A percentile compares a stretch with the other conserved stretches of the same genome.
Conservation (phyloP, 805 yeast species). For the Cyberlindnera veronae region DNA sequence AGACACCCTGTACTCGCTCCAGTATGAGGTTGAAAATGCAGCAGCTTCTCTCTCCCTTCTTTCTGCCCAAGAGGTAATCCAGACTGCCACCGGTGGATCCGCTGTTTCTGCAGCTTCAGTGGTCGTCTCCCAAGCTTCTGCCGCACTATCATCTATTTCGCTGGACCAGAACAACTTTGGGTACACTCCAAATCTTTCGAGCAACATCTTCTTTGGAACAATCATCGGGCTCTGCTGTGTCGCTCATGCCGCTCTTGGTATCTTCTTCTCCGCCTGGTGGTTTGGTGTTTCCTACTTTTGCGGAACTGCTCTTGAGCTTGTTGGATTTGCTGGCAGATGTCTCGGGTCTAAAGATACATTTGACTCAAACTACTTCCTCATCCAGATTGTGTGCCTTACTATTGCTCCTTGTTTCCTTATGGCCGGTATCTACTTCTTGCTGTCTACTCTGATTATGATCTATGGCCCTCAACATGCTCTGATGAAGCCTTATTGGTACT, state of each 20-base stretch:
- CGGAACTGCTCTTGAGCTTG: slow-evolving; percentile 57
- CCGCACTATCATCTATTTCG: not conserved
- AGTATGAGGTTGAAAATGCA: not conserved
- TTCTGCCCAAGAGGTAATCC: not conserved
- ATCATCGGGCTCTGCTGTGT: slow-evolving; percentile 45
- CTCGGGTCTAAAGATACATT: slow-evolving; percentile 38
- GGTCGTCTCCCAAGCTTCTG: not conserved
- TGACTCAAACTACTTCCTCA: slow-evolving; percentile 37
- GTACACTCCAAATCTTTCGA: not conserved
- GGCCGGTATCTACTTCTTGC: slow-evolving; percentile 75
- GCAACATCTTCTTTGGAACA: not conserved
- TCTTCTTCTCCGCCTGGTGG: slow-evolving; percentile 58
- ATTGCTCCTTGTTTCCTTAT: slow-evolving; percentile 80
- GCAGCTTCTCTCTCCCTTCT: not conserved
- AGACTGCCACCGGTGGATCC: not conserved
- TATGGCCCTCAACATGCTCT: slow-evolving; percentile 53
- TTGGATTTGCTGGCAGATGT: slow-evolving; percentile 65
- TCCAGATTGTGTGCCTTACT: slow-evolving; percentile 68
- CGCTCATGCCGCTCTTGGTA: slow-evolving; percentile 40
- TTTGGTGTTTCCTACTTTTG: slow-evolving; percentile 54
- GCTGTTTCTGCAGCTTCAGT: not conserved
- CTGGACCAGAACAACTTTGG: not conserved
- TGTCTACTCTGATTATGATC: slow-evolving; percentile 63
- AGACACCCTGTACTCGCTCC: not conserved
- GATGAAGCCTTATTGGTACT: slow-evolving; percentile 54